Base-by-base conservation (phyloP, 768 basidiomycete genomes). In the Melanogaster broomeanus region DNA sequence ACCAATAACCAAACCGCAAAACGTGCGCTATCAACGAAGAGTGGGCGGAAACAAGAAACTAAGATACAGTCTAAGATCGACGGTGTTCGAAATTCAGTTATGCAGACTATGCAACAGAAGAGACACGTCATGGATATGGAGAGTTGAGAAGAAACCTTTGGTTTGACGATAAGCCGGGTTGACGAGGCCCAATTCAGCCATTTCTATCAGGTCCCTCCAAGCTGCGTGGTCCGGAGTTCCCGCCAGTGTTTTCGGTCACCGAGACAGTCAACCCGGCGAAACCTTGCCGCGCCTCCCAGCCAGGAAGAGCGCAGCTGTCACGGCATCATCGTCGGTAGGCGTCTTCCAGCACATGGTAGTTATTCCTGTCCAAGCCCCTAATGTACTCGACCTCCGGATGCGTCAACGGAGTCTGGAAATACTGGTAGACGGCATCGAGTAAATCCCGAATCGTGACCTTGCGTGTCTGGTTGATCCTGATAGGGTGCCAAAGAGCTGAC, bases 231-330 rank as follows among this genome's bases (percentile, higher is more conserved):
- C 68, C 67, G 68, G 31, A 63, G 42, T 2, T 80, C 81, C 62
- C 76, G 73, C 60, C 77, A 84, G 45, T 69, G 62, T 48, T 74
- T 71, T 46, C 70, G 66, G 34, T 71, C 69, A 1, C 80, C 81
- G 27, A 84, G 56, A 42, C 74, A 72, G 62, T 85, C 84, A 37
- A 77, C 73, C 31, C 83, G 72, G 55, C 62, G 72, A 76, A 77
- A 0, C 77, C 77, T 42, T 71, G 62, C 35, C 54, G 56, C 28
- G 71, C 59, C 37, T 76, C 74, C 48, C 75, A 73, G 2, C 61
- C 72, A 12, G 67, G 62, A 8, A 84, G 54, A 24, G 74, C 74
- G 48, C 60, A 59, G 6, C 74, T 70, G 18, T 74, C 69, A 24
- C 62, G 62, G 45, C 73, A 73, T 49, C 82, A 74, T 25, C 61